Conservation (phyloP, 768 basidiomycete genomes). For the Lepiota subincarnata region DNA sequence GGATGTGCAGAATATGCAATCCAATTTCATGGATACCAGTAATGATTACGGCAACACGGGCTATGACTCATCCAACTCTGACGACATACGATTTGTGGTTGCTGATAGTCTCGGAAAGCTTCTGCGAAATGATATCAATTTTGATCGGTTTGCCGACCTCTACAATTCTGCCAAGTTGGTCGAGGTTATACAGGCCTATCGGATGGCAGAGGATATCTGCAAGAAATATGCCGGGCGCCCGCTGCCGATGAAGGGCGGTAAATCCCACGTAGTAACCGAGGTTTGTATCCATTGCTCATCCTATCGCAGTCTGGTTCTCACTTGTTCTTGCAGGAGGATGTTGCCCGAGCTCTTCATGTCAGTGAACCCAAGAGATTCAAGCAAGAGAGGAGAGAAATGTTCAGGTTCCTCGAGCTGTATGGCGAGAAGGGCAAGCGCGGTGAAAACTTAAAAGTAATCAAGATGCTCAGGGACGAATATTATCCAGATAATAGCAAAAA, state of each 20-base stretch:
- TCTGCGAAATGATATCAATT: conserved; percentile 7
- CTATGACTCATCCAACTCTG: conserved; percentile 27
- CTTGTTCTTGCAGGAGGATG: conserved; percentile 38
- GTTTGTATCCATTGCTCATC: conserved; percentile 26
- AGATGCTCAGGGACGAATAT: conserved; percentile 45
- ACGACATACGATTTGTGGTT: conserved; percentile 34
- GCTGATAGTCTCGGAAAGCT: conserved; percentile 27
- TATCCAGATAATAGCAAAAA: conserved; percentile 40
- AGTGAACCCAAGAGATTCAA: conserved; percentile 37
- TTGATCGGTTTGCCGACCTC: conserved; percentile 23
- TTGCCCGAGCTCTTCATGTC: conserved; percentile 48
- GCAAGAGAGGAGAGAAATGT: conserved; percentile 45
- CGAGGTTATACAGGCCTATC: conserved; percentile 45
- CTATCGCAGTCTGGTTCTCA: not conserved
- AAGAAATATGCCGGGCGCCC: conserved; percentile 39
- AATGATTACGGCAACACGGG: conserved; percentile 13
- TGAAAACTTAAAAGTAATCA: conserved; percentile 45
- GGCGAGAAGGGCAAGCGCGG: conserved; percentile 49
- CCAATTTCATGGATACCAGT: conserved; percentile 6
- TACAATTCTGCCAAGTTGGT: conserved; percentile 33
- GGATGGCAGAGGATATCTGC: conserved; percentile 47
- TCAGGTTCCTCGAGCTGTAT: conserved; percentile 49
- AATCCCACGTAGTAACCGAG: conserved; percentile 35
- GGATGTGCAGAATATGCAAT: conserved; percentile 7
- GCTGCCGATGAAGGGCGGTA: conserved; percentile 34